Evolutionary conservation across 192 early-diverging fungal species (phyloP), one percentile per base, ranked within the genome.

Genomic region (Lobosporangium transversale): DNA sequence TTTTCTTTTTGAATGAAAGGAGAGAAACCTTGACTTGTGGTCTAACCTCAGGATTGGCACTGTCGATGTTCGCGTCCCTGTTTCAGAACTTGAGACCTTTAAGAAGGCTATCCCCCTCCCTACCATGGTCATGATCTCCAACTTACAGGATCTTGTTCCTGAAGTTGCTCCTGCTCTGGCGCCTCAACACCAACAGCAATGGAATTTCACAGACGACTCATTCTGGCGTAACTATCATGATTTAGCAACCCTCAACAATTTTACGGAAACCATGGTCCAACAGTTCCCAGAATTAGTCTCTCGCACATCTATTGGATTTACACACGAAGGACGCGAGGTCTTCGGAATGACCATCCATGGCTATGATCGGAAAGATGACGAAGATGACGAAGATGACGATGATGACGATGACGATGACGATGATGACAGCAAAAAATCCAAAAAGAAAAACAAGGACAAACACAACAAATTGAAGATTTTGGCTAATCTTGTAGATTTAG

Each of bases 291-390:
- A 86, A 40, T 49, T 86, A 45, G 71, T 79, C 17, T 43, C 65
- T 12, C 78, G 79, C 9, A 70, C 84, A 26, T 68, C 70, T 2
- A 58, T 86, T 29, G 84, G 84, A 12, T 33, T 68, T n/a, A 84
- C 84, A 12, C 79, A 68, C 56, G 84, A 86, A 51, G 84, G 84
- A 1, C 62, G 84, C 17, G 80, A 81, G 59, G 76, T 86, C 33
- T 65, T 67, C 53, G 84, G 82, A 4, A 66, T 84, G 63, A 66
- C 68, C 45, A 82, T 84, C 36, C 61, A 62, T 50, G 66, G 60
- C 27, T 62, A 54, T 40, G 57, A 80, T 42, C 14, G n/a, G 1
- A 26, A 47, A 1, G n/a, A 45, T 3, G 20, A 47, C 36, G 21
- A 45, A 11, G 53, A 66, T 17, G 42, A 61, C 3, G 30, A 57